These are phyloP conservation scores for Trichoderma simmonsii DNA, from an alignment of 2,329 filamentous ascomycete genomes.

Conservation along the genomic window DNA sequence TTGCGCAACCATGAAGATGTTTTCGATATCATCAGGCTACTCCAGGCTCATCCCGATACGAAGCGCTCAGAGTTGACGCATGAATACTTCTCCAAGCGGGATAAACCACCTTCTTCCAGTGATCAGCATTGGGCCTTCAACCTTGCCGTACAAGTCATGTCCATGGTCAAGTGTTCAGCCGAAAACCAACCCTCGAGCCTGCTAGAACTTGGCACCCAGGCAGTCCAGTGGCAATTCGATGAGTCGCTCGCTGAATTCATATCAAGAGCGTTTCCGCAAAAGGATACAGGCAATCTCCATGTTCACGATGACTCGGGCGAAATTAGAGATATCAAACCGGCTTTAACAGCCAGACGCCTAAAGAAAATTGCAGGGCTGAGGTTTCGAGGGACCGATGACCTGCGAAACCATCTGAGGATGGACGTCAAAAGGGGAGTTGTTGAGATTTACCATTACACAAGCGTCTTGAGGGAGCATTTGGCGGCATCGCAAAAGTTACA, in stretches of 20 bases:
- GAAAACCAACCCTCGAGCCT: neutral
- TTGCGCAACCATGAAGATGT: neutral
- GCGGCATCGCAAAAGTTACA: neutral
- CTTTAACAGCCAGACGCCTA: neutral
- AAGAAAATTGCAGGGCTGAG: neutral
- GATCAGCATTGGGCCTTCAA: neutral
- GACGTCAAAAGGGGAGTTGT: neutral
- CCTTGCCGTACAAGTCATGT: neutral
- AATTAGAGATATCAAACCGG: neutral
- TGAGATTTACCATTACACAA: neutral
- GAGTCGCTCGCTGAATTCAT: neutral
- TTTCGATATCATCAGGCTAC: neutral
- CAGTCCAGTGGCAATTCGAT: neutral
- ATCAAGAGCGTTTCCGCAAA: neutral
- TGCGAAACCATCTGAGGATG: neutral
- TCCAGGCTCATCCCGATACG: neutral
- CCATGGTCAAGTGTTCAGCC: neutral
- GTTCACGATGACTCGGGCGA: neutral
- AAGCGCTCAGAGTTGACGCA: neutral
- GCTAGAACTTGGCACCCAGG: neutral
- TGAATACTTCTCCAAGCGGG: neutral
- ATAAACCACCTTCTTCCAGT: neutral
- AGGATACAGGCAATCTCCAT: neutral
- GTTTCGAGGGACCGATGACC: neutral
- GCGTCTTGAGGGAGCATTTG: neutral